phyloP scores from a whole-genome alignment of 345 rosid species.

The Eucalyptus sp. region DNA sequence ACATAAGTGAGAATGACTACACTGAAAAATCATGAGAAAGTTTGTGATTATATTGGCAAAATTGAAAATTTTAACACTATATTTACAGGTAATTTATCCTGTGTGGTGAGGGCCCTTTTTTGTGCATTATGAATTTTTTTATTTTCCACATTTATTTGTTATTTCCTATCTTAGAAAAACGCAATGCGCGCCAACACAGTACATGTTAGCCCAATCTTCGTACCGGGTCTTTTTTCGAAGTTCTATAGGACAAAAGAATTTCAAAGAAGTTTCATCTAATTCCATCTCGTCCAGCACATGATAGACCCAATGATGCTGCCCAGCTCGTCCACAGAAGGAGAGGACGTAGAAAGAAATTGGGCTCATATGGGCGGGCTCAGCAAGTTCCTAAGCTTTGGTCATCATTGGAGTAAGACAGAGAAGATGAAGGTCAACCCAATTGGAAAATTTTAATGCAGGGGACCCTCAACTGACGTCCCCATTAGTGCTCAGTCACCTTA shows the following conservation, averaged over 20 bases:
- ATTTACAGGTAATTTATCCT: neutral
- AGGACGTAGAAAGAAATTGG: neutral
- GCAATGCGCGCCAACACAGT: neutral
- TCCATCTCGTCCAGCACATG: neutral
- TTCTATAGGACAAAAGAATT: neutral
- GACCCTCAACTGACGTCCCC: neutral
- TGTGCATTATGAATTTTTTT: neutral
- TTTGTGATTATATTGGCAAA: neutral
- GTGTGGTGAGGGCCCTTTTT: neutral
- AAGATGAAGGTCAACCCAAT: neutral
- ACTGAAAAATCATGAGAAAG: accelerated
- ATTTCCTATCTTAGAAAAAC: neutral
- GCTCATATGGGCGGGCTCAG: neutral
- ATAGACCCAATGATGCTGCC: neutral
- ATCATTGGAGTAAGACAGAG: neutral
- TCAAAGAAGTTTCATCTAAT: neutral
- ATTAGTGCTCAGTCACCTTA: neutral
- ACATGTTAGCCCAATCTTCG: neutral
- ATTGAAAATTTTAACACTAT: neutral
- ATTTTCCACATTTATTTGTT: neutral
- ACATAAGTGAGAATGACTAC: accelerated
- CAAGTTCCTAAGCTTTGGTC: neutral
- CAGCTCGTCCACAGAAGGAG: neutral
- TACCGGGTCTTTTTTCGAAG: neutral
- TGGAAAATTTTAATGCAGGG: neutral